Percentiles rank a stretch among this genome's conserved stretches.
Conservation (phyloP, 352 stramenopile species). For the Phytophthora ohioensis region DNA sequence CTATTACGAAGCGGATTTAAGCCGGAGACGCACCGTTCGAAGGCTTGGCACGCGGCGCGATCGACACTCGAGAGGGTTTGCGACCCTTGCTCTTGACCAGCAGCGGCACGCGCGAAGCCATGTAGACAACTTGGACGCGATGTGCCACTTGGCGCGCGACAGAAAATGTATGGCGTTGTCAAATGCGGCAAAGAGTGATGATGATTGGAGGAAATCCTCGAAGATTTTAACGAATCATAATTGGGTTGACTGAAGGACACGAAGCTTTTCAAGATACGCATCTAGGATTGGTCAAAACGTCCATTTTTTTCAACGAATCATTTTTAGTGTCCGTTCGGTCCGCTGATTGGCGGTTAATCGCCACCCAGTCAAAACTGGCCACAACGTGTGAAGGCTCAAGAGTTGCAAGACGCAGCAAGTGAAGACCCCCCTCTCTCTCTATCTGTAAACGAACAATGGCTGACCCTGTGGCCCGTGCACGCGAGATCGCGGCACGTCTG, state of each 20-base stretch:
- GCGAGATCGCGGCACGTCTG: conserved; percentile 85
- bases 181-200: not conserved
- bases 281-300: not conserved
- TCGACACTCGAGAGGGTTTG: conserved; percentile 76
- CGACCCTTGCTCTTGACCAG: conserved; percentile 76
- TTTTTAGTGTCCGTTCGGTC: not conserved
- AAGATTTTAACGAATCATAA: conserved; percentile 29
- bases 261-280: conserved; percentile 6
- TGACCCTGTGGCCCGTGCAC: conserved; percentile 82
- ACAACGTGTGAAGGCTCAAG: conserved; percentile 20
- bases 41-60: conserved; percentile 68
- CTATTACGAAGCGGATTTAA: conserved; percentile 6
- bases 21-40: conserved; percentile 56
- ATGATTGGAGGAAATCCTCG: conserved; percentile 27
- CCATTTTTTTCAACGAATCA: conserved; percentile 10
- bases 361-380: conserved; percentile 28
- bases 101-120: conserved; percentile 80
- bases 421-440: conserved; percentile 4
- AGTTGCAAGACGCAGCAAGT: not conserved
- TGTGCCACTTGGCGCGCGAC: conserved; percentile 19
- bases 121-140: conserved; percentile 20
- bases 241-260: not conserved
- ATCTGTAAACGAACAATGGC: conserved; percentile 38
- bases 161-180: conserved; percentile 43
- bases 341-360: conserved; percentile 56